Percentiles rank a stretch among this genome's conserved stretches.
phyloP scores from a whole-genome alignment of 1,139 yeast species.

The Scheffersomyces stambukii region DNA sequence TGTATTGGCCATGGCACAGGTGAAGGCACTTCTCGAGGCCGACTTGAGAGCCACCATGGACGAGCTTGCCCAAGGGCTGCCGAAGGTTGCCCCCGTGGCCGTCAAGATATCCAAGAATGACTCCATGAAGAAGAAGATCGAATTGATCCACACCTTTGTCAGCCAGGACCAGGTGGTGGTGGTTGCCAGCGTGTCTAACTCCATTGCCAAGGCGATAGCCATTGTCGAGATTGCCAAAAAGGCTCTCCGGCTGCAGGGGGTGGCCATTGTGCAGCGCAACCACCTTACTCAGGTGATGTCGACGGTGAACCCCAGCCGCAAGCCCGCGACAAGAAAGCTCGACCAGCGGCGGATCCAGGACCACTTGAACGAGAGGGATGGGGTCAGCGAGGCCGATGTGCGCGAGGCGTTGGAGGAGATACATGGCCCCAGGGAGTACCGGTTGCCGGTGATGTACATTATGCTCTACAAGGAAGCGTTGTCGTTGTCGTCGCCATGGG shows the following conservation, averaged over 20 bases:
- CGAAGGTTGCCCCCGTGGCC: not conserved
- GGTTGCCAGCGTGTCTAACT: conserved; percentile 15
- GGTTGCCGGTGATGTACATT: conserved; percentile 18
- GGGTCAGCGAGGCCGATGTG: conserved; percentile 4
- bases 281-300: conserved; percentile 7
- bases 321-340: conserved; percentile 3
- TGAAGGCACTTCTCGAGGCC: not conserved
- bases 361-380: conserved; percentile 2
- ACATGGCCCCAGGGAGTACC: conserved; percentile 16
- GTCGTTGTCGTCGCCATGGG: too few relatives aligned
- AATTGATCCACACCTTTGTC: conserved; percentile 12
- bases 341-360: too few relatives aligned
- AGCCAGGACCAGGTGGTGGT: conserved; percentile 10
- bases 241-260: conserved; percentile 3
- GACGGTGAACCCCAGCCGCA: conserved; percentile 9
- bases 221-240: conserved; percentile 25
- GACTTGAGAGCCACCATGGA: not conserved
- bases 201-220: conserved; percentile 22
- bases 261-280: conserved; percentile 10
- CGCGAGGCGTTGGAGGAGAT: conserved; percentile 7
- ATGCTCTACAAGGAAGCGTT: too few relatives aligned
- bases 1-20: not conserved
- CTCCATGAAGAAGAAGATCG: conserved; percentile 18
- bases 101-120: conserved; percentile 23
- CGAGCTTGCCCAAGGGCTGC: not conserved